Evolutionary conservation across 371 early-diverging fungal genomes (phyloP).

Genomic region (Mortierella sp.): DNA sequence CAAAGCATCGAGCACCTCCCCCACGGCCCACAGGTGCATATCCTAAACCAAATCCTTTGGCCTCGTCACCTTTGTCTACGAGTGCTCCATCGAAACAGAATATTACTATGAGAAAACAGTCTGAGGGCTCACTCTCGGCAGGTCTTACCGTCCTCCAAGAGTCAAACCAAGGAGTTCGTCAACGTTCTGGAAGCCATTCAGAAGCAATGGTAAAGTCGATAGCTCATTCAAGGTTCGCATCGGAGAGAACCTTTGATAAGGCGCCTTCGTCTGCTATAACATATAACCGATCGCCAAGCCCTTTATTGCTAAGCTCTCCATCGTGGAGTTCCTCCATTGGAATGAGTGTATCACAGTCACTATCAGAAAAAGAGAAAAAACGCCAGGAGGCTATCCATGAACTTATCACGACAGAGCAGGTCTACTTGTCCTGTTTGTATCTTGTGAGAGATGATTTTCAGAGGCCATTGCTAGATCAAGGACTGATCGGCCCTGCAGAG

Average conservation of each 20-base stretch:
- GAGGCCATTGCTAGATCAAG: slow-evolving; percentile 60
- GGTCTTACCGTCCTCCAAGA: slow-evolving; percentile 19
- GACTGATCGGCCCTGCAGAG: slow-evolving; percentile 26
- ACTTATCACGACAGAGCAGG: slow-evolving; percentile 85
- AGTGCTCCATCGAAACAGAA: slow-evolving; percentile 30
- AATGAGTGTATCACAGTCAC: slow-evolving; percentile 12
- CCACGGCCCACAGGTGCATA: slow-evolving; percentile 24
- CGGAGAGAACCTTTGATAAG: slow-evolving; percentile 3
- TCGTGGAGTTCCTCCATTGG: slow-evolving; percentile 43
- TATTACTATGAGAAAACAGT: slow-evolving; percentile 26
- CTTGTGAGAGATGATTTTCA: slow-evolving; percentile 81
- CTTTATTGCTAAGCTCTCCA: slow-evolving; percentile 20
- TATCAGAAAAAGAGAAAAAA: slow-evolving; percentile 73
- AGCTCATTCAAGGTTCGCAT: slow-evolving; percentile 15
- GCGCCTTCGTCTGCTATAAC: neutral
- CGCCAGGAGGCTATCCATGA: slow-evolving; percentile 93
- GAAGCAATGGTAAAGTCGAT: slow-evolving; percentile 1
- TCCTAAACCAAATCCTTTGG: neutral
- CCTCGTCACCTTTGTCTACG: slow-evolving; percentile 2
- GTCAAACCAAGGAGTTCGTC: slow-evolving; percentile 13
- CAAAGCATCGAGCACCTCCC: slow-evolving; percentile 24
- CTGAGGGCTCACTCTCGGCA: slow-evolving; percentile 29
- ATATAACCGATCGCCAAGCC: slow-evolving; percentile 25
- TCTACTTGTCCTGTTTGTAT: slow-evolving; percentile 86
- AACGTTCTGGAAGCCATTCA: slow-evolving; percentile 45